phyloP scores from a whole-genome alignment of 352 stramenopile species.

The Phytophthora macrochlamydospora region DNA sequence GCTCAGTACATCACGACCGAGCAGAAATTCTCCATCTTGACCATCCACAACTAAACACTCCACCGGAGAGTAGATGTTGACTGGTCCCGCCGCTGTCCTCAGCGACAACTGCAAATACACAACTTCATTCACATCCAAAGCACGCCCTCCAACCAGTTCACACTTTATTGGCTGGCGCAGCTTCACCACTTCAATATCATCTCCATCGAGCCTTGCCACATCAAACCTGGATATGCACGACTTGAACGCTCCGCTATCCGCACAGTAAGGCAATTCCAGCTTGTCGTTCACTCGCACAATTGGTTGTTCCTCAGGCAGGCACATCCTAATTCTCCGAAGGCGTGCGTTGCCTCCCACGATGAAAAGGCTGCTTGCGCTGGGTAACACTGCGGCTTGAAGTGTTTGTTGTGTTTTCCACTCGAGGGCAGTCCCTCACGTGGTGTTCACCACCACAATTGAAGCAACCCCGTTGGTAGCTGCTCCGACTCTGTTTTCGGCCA shows the following conservation, averaged over 20 bases:
- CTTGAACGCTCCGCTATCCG: constrained; percentile 9
- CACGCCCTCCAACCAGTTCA: neutral
- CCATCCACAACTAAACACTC: constrained; percentile 17
- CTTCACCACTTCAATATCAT: constrained; percentile 4
- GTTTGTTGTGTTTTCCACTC: neutral
- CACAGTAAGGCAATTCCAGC: constrained; percentile 14
- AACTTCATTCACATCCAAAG: constrained; percentile 5
- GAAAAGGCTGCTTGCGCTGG: neutral
- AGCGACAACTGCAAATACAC: constrained; percentile 14
- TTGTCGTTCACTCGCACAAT: constrained; percentile 14
- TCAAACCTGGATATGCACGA: constrained; percentile 1
- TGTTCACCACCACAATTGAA: neutral
- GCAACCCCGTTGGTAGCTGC: neutral
- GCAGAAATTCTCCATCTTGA: constrained; percentile 10
- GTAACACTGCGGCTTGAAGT: neutral
- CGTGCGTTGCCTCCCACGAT: constrained; percentile 12
- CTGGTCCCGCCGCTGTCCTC: constrained; percentile 11
- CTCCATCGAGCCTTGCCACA: constrained; percentile 5
- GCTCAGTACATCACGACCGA: constrained; percentile 16
- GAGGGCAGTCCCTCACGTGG: neutral
- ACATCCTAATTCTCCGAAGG: constrained; percentile 12
- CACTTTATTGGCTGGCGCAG: constrained; percentile 7
- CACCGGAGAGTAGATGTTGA: constrained; percentile 9
- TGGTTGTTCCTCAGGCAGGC: constrained; percentile 10
- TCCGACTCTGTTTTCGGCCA: neutral